Evolutionary conservation across 805 yeast species (phyloP), one percentile per base, ranked within the genome.

Genomic region (Aciculoconidium aculeatum): DNA sequence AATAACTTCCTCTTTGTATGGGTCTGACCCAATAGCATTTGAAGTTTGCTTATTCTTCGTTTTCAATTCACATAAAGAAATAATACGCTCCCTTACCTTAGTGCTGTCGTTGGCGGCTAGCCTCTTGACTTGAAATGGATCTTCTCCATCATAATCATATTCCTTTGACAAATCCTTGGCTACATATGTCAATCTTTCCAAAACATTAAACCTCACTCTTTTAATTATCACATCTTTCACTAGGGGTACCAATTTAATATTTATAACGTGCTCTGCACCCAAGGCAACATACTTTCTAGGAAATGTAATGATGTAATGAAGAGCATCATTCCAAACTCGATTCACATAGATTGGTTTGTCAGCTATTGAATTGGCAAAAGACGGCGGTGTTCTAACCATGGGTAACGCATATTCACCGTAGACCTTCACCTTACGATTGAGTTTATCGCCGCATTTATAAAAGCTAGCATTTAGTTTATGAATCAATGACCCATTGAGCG

Each of bases 261-360:
- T 78, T 12, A 83, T 56, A 55, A 82, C 45, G 58, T 57, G 60
- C 28, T 70, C 75, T 8, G 76, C 66, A 3, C 82, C 81, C 27
- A 82, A 54, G 2, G 82, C 65, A 7, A 81, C 73, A 49, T 67
- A 82, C 44, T 82, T 83, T 34, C 68, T 68, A 0, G 88, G 87
- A 35, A 83, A 68, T 0, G 86, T 71, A 10, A 83, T 67, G 39
- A 80, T 80, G 52, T 83, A 83, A 32, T 76, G 75, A 20, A 83
- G 53, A 0, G 85, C 52, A 32, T 80, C 78, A 41, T 76, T 75
- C 92, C 92, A 83, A 1, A 76, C 67, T 37, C 83, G 66, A 48
- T 79, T 80, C 19, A 83, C 85, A 49, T 77, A 81, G 11, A 83
- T 71, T 0, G 94, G 86, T 46, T 80, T 83, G 47, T 81, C 80